Percentiles rank a stretch among this genome's conserved stretches.
Evolutionary conservation across 2,329 filamentous ascomycete genomes (phyloP).

Genomic region (Penicillium verrucosum): DNA sequence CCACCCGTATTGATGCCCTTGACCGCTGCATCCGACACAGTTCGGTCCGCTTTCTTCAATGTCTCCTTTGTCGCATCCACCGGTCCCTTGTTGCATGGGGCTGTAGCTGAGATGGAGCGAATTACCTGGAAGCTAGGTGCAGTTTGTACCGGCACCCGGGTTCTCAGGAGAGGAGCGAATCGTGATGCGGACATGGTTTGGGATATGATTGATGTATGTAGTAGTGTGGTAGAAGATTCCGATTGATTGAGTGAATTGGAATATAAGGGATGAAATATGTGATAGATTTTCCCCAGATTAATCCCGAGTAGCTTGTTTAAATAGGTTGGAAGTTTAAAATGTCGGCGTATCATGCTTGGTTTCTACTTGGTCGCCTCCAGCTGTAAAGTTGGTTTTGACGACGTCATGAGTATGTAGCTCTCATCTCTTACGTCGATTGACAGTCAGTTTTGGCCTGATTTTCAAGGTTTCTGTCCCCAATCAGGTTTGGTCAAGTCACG

Average conservation of each 20-base stretch:
- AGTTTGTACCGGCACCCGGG: slow-evolving; percentile 15
- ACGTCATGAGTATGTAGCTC: slow-evolving; percentile 22
- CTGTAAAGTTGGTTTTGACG: slow-evolving; percentile 7
- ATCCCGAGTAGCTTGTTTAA: not conserved
- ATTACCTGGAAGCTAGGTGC: slow-evolving; percentile 18
- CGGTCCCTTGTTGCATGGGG: slow-evolving; percentile 49
- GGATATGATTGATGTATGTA: not conserved
- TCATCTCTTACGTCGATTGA: slow-evolving; percentile 27
- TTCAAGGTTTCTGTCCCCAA: not conserved
- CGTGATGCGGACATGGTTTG: slow-evolving; percentile 30
- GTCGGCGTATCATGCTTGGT: slow-evolving; percentile 12
- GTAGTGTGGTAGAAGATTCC: not conserved
- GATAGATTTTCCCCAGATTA: not conserved
- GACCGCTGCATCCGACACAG: slow-evolving; percentile 54
- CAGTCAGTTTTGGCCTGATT: slow-evolving; percentile 13
- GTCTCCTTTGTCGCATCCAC: slow-evolving; percentile 57
- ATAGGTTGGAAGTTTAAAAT: slow-evolving; percentile 3
- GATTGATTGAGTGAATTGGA: not conserved
- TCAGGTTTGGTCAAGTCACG: not conserved
- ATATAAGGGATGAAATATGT: not conserved
- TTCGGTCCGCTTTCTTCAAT: slow-evolving; percentile 56
- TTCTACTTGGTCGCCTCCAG: not conserved
- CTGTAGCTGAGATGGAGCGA: slow-evolving; percentile 52
- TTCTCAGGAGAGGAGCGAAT: slow-evolving; percentile 27
- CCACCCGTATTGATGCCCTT: slow-evolving; percentile 62